These are phyloP conservation scores for Lasiosphaeria ovina DNA, from an alignment of 495 filamentous ascomycete genomes.

Conservation along the genomic window DNA sequence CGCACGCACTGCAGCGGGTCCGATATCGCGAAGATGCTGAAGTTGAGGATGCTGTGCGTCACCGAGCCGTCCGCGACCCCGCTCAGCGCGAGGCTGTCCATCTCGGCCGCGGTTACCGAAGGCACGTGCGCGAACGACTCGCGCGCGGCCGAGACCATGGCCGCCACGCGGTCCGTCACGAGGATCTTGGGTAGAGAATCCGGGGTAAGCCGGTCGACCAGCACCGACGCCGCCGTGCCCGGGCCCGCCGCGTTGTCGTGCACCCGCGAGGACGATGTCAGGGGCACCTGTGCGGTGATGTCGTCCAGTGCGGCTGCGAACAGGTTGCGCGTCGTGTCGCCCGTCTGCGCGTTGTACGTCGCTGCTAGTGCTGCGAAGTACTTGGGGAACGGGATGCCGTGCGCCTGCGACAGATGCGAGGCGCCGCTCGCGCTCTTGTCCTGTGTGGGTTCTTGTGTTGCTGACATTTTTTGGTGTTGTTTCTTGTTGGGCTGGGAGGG, in stretches of 20 bases:
- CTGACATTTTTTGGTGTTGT: no score
- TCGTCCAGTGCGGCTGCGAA: slow-evolving; percentile 23
- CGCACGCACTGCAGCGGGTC: slow-evolving; percentile 25
- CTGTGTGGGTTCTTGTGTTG: no score
- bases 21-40: slow-evolving; percentile 35
- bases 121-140: slow-evolving; percentile 24
- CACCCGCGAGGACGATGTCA: slow-evolving; percentile 26
- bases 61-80: slow-evolving; percentile 28
- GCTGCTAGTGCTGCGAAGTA: slow-evolving; percentile 29
- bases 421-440: no score
- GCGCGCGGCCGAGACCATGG: slow-evolving; percentile 26
- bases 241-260: slow-evolving; percentile 39
- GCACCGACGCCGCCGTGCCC: slow-evolving; percentile 31
- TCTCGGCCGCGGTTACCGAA: slow-evolving; percentile 18
- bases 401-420: no score
- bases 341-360: slow-evolving; percentile 29
- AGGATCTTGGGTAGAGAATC: slow-evolving; percentile 26
- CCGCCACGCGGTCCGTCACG: slow-evolving; percentile 28
- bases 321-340: slow-evolving; percentile 29
- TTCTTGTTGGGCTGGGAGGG: no score
- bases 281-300: slow-evolving; percentile 24
- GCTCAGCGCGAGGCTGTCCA: slow-evolving; percentile 7
- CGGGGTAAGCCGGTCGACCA: slow-evolving; percentile 23
- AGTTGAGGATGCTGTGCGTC: slow-evolving; percentile 42
- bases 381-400: slow-evolving; percentile 25